These are phyloP conservation scores for Geosmithia flava DNA, from an alignment of 2,329 filamentous ascomycete species.

Conservation along the genomic window DNA sequence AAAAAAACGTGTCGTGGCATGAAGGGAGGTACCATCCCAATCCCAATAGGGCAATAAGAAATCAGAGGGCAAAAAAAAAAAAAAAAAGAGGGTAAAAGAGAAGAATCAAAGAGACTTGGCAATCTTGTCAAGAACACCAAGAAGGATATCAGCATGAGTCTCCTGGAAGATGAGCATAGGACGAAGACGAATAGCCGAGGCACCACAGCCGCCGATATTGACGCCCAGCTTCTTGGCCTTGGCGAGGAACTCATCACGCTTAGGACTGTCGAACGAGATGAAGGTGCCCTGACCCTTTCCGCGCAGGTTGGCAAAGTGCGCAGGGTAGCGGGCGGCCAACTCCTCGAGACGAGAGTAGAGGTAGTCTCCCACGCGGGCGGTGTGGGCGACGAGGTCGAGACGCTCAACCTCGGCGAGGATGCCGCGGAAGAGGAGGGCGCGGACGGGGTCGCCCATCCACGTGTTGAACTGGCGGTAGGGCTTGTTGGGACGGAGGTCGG, in stretches of 20 bases:
- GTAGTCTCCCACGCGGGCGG: constrained; percentile 67
- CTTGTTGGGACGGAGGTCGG: constrained; percentile 73
- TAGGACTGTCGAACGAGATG: constrained; percentile 79
- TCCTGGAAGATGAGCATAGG: constrained; percentile 92
- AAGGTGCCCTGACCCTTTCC: constrained; percentile 86
- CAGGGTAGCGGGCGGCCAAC: constrained; percentile 59
- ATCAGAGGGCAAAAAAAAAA: neutral
- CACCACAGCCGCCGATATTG: constrained; percentile 78
- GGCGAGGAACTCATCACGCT: constrained; percentile 65
- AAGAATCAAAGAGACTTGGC: constrained; percentile 27
- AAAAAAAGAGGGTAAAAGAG: neutral
- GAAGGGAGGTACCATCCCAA: neutral
- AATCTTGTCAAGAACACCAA: constrained; percentile 68
- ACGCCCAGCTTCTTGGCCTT: constrained; percentile 69
- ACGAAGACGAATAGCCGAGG: constrained; percentile 61
- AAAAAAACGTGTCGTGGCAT: no score
- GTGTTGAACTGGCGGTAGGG: constrained; percentile 96
- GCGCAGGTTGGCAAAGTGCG: constrained; percentile 69
- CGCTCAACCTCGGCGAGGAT: constrained; percentile 74
- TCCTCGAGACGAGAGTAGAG: constrained; percentile 58
- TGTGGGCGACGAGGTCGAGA: constrained; percentile 67
- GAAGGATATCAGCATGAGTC: constrained; percentile 75
- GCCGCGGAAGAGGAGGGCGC: constrained; percentile 73
- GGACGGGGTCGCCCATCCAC: constrained; percentile 88
- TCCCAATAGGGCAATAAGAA: neutral